phyloP scores from a whole-genome alignment of 768 basidiomycete species.

The Lactifluus pinguis region DNA sequence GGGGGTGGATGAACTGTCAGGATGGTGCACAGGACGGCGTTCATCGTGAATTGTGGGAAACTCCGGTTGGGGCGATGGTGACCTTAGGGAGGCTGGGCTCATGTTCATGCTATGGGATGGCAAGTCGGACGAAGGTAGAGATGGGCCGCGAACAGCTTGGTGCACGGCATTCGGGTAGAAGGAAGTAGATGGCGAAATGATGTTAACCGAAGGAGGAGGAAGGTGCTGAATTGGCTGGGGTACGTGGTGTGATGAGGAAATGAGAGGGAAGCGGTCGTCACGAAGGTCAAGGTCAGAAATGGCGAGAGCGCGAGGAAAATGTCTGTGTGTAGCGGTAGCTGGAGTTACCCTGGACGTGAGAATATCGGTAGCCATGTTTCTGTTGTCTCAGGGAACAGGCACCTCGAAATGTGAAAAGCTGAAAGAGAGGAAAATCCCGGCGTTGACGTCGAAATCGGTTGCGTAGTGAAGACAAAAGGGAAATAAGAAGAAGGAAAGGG shows the following conservation, averaged over 20 bases:
- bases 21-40: not conserved
- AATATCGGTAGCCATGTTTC: conserved; percentile 24
- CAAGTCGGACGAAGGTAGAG: not conserved
- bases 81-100: not conserved
- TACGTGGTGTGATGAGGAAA: conserved; percentile 22
- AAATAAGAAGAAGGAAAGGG: not conserved
- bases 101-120: not conserved
- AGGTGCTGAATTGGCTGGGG: not conserved
- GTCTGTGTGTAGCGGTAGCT: conserved; percentile 24
- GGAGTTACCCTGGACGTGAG: conserved; percentile 25
- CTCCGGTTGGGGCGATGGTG: not conserved
- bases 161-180: conserved; percentile 12
- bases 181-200: not conserved
- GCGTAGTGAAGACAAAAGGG: not conserved
- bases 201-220: not conserved
- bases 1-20: not conserved
- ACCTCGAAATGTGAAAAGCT: not conserved
- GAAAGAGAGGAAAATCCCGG: not conserved
- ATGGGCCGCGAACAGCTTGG: conserved; percentile 6
- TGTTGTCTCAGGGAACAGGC: not conserved
- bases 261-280: conserved; percentile 48
- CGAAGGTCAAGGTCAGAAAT: conserved; percentile 54
- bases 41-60: not conserved
- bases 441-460: too few relatives aligned
- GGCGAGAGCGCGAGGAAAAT: conserved; percentile 44